phyloP scores from a whole-genome alignment of 192 early-diverging fungal species.

The Allomyces macrogynus region DNA sequence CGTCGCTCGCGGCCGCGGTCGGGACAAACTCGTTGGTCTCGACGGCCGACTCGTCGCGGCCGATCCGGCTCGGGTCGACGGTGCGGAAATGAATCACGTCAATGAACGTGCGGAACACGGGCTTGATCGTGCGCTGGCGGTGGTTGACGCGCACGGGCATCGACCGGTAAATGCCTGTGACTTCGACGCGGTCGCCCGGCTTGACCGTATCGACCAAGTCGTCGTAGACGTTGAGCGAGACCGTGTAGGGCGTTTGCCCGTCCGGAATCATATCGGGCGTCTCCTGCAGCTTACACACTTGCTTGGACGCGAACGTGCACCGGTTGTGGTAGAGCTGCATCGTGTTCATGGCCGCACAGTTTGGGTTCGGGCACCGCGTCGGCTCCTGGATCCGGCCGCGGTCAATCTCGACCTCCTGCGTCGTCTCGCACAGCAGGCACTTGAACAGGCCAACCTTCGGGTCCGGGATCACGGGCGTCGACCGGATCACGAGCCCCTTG shows the following conservation, averaged over 20 bases:
- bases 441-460: constrained; percentile 83
- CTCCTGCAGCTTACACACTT: constrained; percentile 82
- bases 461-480: constrained; percentile 83
- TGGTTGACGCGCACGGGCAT: constrained; percentile 82
- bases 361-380: constrained; percentile 50
- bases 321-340: constrained; percentile 87
- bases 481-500: constrained; percentile 80
- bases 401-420: constrained; percentile 53
- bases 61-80: constrained; percentile 50
- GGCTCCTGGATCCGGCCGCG: constrained; percentile 79
- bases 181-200: constrained; percentile 80
- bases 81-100: constrained; percentile 86
- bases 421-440: constrained; percentile 74
- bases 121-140: constrained; percentile 62
- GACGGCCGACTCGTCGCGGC: constrained; percentile 2
- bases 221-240: constrained; percentile 75
- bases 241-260: constrained; percentile 91
- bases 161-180: constrained; percentile 87
- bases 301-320: constrained; percentile 81
- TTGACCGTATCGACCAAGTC: constrained; percentile 83
- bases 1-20: constrained; percentile 8
- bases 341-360: constrained; percentile 57
- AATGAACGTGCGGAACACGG: constrained; percentile 83
- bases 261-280: constrained; percentile 85
- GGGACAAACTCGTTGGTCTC: constrained; percentile 11